These are phyloP conservation scores for Dioscorea cayenensis DNA, from an alignment of 116 monocot genomes.

Conservation along the genomic window DNA sequence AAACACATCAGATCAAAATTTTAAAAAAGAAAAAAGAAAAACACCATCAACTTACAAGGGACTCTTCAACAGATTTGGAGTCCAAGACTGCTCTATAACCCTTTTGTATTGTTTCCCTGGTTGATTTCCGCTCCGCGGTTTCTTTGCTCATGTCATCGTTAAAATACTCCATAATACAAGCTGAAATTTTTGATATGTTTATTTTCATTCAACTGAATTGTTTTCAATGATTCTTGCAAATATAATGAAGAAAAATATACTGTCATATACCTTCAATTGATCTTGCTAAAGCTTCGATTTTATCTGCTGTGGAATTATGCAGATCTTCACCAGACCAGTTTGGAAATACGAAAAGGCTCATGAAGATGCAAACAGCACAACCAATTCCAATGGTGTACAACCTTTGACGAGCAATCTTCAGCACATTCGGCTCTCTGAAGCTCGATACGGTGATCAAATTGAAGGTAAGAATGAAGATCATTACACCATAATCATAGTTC, in stretches of 20 bases:
- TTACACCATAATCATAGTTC: slow-evolving; percentile 68
- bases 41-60: slow-evolving; percentile 35
- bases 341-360: slow-evolving; percentile 62
- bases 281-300: slow-evolving; percentile 53
- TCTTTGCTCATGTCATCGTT: slow-evolving; percentile 17
- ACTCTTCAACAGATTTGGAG: slow-evolving; percentile 72
- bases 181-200: slow-evolving; percentile 26
- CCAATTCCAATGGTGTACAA: slow-evolving; percentile 68
- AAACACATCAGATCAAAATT: background rate
- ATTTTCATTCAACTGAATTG: slow-evolving; percentile 1
- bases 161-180: slow-evolving; percentile 52
- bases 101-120: slow-evolving; percentile 28
- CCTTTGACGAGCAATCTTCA: slow-evolving; percentile 40
- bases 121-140: slow-evolving; percentile 11
- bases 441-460: slow-evolving; percentile 75
- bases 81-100: slow-evolving; percentile 61
- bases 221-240: background rate
- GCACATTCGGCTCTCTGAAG: slow-evolving; percentile 40
- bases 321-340: slow-evolving; percentile 86
- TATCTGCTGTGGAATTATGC: slow-evolving; percentile 47
- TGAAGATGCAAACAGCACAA: slow-evolving; percentile 53
- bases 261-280: slow-evolving; percentile 55
- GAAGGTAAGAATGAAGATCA: slow-evolving; percentile 81
- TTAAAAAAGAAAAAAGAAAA: slow-evolving; percentile 9
- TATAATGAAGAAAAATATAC: background rate